These are phyloP conservation scores for Zygosaccharomyces sapae DNA, from an alignment of 1,139 yeast genomes.

Conservation along the genomic window DNA sequence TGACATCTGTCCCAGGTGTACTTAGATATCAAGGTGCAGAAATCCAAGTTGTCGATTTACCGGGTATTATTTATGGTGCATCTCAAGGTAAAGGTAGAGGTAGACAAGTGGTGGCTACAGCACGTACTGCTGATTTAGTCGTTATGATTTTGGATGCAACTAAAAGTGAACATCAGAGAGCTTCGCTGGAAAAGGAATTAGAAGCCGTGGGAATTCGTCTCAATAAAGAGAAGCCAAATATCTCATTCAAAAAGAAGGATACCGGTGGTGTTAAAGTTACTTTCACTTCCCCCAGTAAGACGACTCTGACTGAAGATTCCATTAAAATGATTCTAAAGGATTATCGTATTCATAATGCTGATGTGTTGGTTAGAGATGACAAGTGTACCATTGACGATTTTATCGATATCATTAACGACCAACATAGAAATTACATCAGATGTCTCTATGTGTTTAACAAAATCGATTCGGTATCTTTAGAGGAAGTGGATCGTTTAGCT, in stretches of 20 bases:
- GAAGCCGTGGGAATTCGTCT: conserved; percentile 92
- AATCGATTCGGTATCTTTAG: conserved; percentile 90
- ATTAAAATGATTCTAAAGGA: conserved; percentile 75
- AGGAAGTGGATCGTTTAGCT: conserved; percentile 89
- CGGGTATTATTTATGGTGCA: conserved; percentile 97
- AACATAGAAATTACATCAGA: conserved; percentile 81
- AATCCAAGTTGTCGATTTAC: conserved; percentile 91
- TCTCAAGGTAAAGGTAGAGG: conserved; percentile 98
- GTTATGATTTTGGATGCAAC: conserved; percentile 95
- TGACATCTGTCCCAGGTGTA: conserved; percentile 95
- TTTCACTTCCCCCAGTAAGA: conserved; percentile 73
- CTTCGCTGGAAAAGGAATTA: conserved; percentile 78
- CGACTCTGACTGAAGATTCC: conserved; percentile 70
- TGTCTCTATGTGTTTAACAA: conserved; percentile 93
- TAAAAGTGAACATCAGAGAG: conserved; percentile 83
- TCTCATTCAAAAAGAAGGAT: conserved; percentile 70
- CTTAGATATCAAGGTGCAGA: conserved; percentile 94
- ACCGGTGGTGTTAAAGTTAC: conserved; percentile 91
- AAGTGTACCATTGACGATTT: conserved; percentile 89
- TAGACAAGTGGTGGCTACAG: conserved; percentile 92
- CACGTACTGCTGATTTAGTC: conserved; percentile 88
- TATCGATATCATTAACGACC: conserved; percentile 84
- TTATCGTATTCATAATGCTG: conserved; percentile 89
- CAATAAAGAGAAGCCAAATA: conserved; percentile 77
- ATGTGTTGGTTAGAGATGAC: conserved; percentile 84